Evolutionary conservation across 805 yeast genomes (phyloP).

Genomic region (Phaffomyces opuntiae): DNA sequence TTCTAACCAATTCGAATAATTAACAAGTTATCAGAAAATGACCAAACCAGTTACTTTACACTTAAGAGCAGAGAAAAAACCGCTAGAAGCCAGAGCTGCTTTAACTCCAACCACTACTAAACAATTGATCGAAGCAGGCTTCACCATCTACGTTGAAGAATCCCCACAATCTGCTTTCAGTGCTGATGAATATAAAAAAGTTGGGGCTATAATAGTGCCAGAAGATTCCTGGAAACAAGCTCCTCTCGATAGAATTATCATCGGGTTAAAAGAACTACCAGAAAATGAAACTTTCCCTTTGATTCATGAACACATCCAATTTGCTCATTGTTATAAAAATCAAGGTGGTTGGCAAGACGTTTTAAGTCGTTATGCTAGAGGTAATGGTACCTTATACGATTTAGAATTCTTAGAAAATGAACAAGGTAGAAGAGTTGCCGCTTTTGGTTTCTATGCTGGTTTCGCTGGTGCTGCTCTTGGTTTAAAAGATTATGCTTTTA

Average conservation of each 20-base stretch:
- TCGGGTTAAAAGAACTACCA: conserved; percentile 93
- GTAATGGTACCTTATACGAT: conserved; percentile 87
- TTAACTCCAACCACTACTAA: conserved; percentile 89
- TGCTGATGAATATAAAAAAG: conserved; percentile 65
- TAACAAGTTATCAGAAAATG: conserved; percentile 6
- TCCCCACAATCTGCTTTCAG: conserved; percentile 77
- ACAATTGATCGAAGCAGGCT: conserved; percentile 78
- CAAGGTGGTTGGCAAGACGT: conserved; percentile 98
- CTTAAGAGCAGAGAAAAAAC: conserved; percentile 95
- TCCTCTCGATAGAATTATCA: conserved; percentile 81
- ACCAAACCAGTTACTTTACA: conserved; percentile 57
- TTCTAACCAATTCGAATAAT: too few species aligned
- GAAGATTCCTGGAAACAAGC: conserved; percentile 91
- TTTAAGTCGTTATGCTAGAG: conserved; percentile 79
- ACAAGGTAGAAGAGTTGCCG: conserved; percentile 97
- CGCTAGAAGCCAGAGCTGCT: conserved; percentile 95
- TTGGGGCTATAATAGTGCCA: conserved; percentile 85
- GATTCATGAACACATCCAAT: conserved; percentile 93
- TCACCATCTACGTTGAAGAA: conserved; percentile 82
- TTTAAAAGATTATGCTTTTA: conserved; percentile 88
- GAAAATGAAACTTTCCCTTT: conserved; percentile 87
- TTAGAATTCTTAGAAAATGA: conserved; percentile 92
- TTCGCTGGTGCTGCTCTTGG: conserved; percentile 99
- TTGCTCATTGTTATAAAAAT: conserved; percentile 97
- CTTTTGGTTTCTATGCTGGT: conserved; percentile 99